These are phyloP conservation scores for Sergeia podlipaevii DNA, from an alignment of 208 protist species.

Conservation along the genomic window DNA sequence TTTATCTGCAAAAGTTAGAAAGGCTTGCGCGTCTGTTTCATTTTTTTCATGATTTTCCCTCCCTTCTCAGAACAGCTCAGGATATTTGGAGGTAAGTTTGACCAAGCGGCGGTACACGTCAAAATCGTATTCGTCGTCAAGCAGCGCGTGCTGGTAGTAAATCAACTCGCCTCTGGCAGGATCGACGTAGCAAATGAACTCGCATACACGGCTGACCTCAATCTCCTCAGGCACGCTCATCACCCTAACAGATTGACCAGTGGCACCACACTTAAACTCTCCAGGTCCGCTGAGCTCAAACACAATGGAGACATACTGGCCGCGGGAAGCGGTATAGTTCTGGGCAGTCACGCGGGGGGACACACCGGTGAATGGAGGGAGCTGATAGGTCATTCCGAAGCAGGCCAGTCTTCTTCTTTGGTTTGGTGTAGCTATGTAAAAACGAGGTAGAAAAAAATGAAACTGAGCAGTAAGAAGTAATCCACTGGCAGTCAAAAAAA, in stretches of 20 bases:
- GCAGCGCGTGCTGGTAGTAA: constrained; percentile 82
- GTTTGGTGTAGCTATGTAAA: too few species aligned
- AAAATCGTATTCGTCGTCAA: constrained; percentile 91
- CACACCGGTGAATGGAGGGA: constrained; percentile 78
- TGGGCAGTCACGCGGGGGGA: constrained; percentile 79
- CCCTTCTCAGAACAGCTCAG: constrained; percentile 81
- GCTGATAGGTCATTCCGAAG: too few species aligned
- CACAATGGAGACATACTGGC: constrained; percentile 87
- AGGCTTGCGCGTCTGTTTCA: too few species aligned
- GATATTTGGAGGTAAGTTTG: constrained; percentile 70
- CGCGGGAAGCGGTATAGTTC: constrained; percentile 56
- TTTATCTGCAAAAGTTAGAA: too few species aligned
- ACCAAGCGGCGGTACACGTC: constrained; percentile 80
- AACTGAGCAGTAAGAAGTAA: too few species aligned
- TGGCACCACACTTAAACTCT: constrained; percentile 72
- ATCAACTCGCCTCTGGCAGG: constrained; percentile 62
- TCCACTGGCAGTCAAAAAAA: too few species aligned
- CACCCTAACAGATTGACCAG: constrained; percentile 53
- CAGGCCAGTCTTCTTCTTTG: too few species aligned
- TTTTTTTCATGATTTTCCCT: neutral
- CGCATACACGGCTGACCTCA: constrained; percentile 85
- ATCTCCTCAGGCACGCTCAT: constrained; percentile 53
- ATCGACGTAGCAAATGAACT: constrained; percentile 90
- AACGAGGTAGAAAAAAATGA: too few species aligned
- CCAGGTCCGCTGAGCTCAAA: constrained; percentile 65